A percentile compares a stretch with the other conserved stretches of the same genome.
Conservation (phyloP, 2,329 filamentous ascomycete species). For the Coleophoma crateriformis region DNA sequence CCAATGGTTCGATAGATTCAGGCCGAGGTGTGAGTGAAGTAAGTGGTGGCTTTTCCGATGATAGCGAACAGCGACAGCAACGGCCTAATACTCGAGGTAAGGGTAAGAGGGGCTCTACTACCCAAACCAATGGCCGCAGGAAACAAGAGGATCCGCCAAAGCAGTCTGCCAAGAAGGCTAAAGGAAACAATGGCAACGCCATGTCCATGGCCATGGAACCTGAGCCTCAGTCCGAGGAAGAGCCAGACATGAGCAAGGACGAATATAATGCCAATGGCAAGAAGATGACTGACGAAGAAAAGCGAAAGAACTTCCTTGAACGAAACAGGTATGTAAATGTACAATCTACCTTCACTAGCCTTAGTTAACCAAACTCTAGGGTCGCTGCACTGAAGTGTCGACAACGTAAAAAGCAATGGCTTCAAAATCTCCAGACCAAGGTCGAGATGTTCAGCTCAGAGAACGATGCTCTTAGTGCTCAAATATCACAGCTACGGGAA, state of each 20-base stretch:
- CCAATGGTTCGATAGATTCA: constrained; percentile 32
- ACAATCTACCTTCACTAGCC: too few relatives aligned
- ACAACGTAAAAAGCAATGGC: constrained; percentile 98
- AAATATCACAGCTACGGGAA: constrained; percentile 79
- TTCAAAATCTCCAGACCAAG: constrained; percentile 88
- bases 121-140: constrained; percentile 57
- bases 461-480: constrained; percentile 80
- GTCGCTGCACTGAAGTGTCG: constrained; percentile 95
- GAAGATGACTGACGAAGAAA: constrained; percentile 98
- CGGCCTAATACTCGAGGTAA: constrained; percentile 62
- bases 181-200: constrained; percentile 44
- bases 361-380: constrained; percentile 37
- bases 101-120: constrained; percentile 58
- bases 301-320: constrained; percentile 96
- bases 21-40: constrained; percentile 58
- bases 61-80: constrained; percentile 56
- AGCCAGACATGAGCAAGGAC: constrained; percentile 45
- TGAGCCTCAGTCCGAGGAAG: constrained; percentile 29
- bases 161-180: constrained; percentile 66
- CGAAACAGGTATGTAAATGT: constrained; percentile 70
- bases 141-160: constrained; percentile 69
- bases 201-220: constrained; percentile 11
- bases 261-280: constrained; percentile 56
- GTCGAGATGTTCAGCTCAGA: constrained; percentile 90
- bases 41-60: constrained; percentile 68